Conservation (phyloP, 176 grass and related monocot species). For the Eremochloa ophiuroides region DNA sequence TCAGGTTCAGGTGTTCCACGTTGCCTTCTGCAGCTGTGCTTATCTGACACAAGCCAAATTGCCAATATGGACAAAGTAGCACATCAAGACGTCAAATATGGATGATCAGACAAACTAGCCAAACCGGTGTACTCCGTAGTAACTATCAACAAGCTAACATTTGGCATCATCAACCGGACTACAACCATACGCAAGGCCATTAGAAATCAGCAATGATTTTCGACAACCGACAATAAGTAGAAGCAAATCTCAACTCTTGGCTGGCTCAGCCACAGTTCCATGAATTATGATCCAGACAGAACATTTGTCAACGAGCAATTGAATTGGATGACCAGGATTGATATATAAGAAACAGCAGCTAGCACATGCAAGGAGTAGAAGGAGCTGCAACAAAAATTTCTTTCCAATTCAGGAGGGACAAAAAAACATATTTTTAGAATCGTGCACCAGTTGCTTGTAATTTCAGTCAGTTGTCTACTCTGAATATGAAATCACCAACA, state of each 20-base stretch:
- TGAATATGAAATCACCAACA: no score
- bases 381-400: background rate
- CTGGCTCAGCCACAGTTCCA: background rate
- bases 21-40: no score
- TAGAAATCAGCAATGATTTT: background rate
- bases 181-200: background rate
- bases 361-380: background rate
- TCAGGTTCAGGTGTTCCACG: no score
- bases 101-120: background rate
- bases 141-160: background rate
- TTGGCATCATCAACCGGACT: background rate
- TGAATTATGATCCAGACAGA: background rate
- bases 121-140: background rate
- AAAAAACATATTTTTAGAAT: background rate
- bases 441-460: background rate
- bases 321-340: background rate
- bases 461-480: constrained; percentile 3
- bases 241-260: background rate
- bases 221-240: background rate
- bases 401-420: background rate
- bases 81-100: background rate
- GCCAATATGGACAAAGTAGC: no score
- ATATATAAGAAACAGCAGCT: no score
- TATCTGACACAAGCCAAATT: no score
- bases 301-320: background rate